Conservation (phyloP, 179 eudicot species). For the Monotropa hypopitys region DNA sequence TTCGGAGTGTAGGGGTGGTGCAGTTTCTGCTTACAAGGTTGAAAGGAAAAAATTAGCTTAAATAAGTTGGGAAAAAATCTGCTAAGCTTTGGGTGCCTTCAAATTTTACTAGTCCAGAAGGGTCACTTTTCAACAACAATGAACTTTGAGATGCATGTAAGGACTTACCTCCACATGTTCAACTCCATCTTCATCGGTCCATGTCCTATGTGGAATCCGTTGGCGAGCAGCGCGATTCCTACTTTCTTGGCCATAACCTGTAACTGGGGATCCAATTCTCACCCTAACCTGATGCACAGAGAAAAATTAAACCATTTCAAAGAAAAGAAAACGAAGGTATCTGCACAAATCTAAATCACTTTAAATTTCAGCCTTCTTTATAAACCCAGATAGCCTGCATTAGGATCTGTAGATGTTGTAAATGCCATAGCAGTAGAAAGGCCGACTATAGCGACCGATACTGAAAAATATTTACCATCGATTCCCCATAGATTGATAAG, state of each 20-base stretch:
- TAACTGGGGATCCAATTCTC: conserved; percentile 76
- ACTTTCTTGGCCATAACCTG: conserved; percentile 88
- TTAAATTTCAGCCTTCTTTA: not conserved
- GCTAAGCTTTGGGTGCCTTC: not conserved
- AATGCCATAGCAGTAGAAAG: not conserved
- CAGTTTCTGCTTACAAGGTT: not conserved
- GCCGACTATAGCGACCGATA: not conserved
- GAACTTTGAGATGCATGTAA: not conserved
- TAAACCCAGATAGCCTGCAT: not conserved
- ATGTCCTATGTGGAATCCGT: conserved; percentile 50
- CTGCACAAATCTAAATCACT: not conserved
- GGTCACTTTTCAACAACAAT: not conserved
- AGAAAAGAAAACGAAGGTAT: not conserved
- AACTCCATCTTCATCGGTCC: conserved; percentile 80
- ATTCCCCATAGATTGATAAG: not conserved
- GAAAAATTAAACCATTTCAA: not conserved
- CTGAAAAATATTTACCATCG: not conserved
- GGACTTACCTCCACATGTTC: conserved; percentile 78
- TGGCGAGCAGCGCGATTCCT: conserved; percentile 94
- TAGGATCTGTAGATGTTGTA: not conserved
- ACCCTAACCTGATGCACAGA: conserved; percentile 57
- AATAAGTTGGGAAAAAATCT: not conserved
- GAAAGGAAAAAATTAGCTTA: not conserved
- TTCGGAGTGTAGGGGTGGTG: not conserved
- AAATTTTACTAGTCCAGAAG: not conserved